Evolutionary conservation across 805 yeast species (phyloP).

Genomic region (Candida pini): DNA sequence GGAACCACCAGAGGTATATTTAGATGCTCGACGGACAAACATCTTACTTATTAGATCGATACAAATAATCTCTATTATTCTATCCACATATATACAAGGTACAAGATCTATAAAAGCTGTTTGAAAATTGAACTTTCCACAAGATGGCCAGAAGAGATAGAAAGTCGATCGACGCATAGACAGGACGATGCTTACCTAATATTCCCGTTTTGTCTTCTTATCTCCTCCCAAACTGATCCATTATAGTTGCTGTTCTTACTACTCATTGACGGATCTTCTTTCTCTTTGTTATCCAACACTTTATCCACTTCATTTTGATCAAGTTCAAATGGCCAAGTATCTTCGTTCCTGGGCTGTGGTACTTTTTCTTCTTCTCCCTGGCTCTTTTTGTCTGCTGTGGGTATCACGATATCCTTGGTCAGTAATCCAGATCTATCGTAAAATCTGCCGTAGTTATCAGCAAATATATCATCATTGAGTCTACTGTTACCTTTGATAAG

Average conservation of each 20-base stretch:
- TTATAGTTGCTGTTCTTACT: not conserved
- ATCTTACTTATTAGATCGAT: not conserved
- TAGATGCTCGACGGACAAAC: not conserved
- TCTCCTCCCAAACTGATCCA: conserved; percentile 22
- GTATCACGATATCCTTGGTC: not conserved
- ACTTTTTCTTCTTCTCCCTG: not conserved
- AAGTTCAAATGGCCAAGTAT: too few species aligned
- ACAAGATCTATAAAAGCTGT: too few species aligned
- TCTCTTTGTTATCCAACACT: not conserved
- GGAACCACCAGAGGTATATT: not conserved
- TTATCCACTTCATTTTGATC: too few species aligned
- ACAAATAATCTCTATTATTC: not conserved
- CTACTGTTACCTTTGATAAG: not conserved
- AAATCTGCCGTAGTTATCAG: conserved; percentile 1
- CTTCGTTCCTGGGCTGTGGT: conserved; percentile 6
- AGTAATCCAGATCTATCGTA: conserved; percentile 1
- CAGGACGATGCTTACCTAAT: too few species aligned
- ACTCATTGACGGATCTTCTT: not conserved
- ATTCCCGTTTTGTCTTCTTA: conserved; percentile 14
- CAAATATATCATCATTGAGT: not conserved
- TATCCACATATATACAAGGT: not conserved
- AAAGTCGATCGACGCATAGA: too few species aligned
- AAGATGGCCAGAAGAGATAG: too few species aligned
- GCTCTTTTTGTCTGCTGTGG: not conserved
- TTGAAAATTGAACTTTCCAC: too few species aligned